Evolutionary conservation across 129 eudicot species (phyloP).

Genomic region (Escallonia herrerae): DNA sequence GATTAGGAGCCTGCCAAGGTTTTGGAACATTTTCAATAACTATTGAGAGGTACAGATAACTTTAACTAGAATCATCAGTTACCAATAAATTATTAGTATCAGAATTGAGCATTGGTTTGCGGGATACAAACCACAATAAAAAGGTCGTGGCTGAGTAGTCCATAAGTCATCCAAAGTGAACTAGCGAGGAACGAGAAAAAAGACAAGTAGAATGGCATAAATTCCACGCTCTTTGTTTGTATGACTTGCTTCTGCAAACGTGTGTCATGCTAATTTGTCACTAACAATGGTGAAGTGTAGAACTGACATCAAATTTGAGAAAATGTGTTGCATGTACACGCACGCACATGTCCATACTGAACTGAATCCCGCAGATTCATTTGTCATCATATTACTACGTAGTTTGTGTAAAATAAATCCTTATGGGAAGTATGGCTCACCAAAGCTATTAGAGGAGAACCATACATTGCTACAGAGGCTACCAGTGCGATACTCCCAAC

Average conservation of each 20-base stretch:
- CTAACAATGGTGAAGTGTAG: neutral
- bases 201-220: slow-evolving; percentile 84
- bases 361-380: neutral
- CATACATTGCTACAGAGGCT: slow-evolving; percentile 69
- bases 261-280: neutral
- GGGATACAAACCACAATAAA: slow-evolving; percentile 53
- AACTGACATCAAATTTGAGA: neutral
- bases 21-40: no score
- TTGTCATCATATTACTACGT: neutral
- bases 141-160: slow-evolving; percentile 63
- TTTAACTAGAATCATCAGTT: no score
- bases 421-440: slow-evolving; percentile 29
- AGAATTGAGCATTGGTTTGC: neutral
- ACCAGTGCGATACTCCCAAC: slow-evolving; percentile 71
- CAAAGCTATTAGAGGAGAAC: slow-evolving; percentile 70
- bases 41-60: no score
- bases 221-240: slow-evolving; percentile 78
- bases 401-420: no score
- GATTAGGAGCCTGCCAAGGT: slow-evolving; percentile 62
- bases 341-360: neutral
- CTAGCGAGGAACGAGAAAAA: slow-evolving; percentile 77
- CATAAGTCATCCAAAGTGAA: slow-evolving; percentile 77
- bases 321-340: neutral
- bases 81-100: neutral
- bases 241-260: slow-evolving; percentile 69